Conservation (phyloP, 768 basidiomycete species). For the Collybiopsis confluens region DNA sequence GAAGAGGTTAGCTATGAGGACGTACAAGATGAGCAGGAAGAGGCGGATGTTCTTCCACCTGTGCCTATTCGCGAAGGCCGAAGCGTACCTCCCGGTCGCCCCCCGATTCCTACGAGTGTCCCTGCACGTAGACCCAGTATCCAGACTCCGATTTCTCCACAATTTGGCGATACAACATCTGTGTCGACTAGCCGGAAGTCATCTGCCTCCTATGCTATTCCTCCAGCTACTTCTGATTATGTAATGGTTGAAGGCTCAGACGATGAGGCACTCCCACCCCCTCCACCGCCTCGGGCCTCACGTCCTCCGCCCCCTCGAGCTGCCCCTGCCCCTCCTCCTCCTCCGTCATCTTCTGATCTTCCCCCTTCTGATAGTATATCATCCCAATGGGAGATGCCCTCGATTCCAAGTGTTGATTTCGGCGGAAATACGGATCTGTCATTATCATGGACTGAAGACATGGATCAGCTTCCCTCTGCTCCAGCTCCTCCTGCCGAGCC, state of each 20-base stretch:
- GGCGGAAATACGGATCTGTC: constrained; percentile 48
- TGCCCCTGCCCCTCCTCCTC: constrained; percentile 36
- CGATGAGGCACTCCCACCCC: constrained; percentile 12
- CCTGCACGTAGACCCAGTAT: constrained; percentile 25
- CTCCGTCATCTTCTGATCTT: constrained; percentile 24
- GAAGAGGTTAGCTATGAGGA: constrained; percentile 65
- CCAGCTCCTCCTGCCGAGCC: constrained; percentile 23
- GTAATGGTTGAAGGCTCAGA: constrained; percentile 60
- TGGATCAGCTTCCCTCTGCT: constrained; percentile 27
- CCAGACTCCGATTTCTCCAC: constrained; percentile 23
- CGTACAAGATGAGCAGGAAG: constrained; percentile 40
- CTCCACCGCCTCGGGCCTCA: constrained; percentile 36
- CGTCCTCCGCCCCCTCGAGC: constrained; percentile 32
- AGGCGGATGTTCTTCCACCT: constrained; percentile 50
- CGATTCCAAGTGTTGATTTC: constrained; percentile 59
- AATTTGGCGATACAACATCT: constrained; percentile 9
- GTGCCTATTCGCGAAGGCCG: constrained; percentile 44
- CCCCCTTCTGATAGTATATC: constrained; percentile 28
- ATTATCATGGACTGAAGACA: constrained; percentile 62
- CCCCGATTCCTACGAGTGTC: constrained; percentile 32
- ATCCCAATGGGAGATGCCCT: constrained; percentile 64
- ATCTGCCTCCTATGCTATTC: background rate
- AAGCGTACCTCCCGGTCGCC: constrained; percentile 22
- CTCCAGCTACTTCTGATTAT: constrained; percentile 42
- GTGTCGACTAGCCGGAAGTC: constrained; percentile 2